These are phyloP conservation scores for Ogataea dorogensis DNA, from an alignment of 805 yeast species.

Conservation along the genomic window DNA sequence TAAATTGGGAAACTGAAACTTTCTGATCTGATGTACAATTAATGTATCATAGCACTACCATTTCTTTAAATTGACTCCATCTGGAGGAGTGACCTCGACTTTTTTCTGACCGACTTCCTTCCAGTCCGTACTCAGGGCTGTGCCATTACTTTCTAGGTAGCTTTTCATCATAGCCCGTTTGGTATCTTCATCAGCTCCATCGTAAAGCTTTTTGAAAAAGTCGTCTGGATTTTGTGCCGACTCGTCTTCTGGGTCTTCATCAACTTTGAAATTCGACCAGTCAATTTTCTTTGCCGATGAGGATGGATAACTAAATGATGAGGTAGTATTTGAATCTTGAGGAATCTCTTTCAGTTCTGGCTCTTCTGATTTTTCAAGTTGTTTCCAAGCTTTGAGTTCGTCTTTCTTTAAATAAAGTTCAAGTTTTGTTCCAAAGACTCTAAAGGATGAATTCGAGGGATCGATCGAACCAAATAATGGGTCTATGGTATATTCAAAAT, in stretches of 20 bases:
- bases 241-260: constrained; percentile 42
- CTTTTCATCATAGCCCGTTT: constrained; percentile 96
- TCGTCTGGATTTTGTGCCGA: constrained; percentile 51
- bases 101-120: constrained; percentile 66
- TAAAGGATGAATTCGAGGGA: constrained; percentile 42
- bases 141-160: constrained; percentile 89
- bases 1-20: constrained; percentile 26
- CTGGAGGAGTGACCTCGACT: constrained; percentile 72
- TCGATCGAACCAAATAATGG: constrained; percentile 53
- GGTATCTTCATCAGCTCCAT: constrained; percentile 83
- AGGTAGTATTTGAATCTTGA: constrained; percentile 3
- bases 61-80: constrained; percentile 60
- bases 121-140: constrained; percentile 93
- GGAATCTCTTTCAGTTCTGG: constrained; percentile 3
- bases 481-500: constrained; percentile 53
- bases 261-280: constrained; percentile 58
- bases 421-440: constrained; percentile 67
- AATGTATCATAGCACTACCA: constrained; percentile 36
- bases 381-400: constrained; percentile 49
- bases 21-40: constrained; percentile 9
- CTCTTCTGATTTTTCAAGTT: constrained; percentile 40
- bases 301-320: constrained; percentile 49
- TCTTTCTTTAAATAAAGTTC: constrained; percentile 63
- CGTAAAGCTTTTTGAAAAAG: constrained; percentile 74
- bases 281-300: constrained; percentile 62